These are phyloP conservation scores for Teunomyces tritomae DNA, from an alignment of 805 yeast species.

Conservation along the genomic window DNA sequence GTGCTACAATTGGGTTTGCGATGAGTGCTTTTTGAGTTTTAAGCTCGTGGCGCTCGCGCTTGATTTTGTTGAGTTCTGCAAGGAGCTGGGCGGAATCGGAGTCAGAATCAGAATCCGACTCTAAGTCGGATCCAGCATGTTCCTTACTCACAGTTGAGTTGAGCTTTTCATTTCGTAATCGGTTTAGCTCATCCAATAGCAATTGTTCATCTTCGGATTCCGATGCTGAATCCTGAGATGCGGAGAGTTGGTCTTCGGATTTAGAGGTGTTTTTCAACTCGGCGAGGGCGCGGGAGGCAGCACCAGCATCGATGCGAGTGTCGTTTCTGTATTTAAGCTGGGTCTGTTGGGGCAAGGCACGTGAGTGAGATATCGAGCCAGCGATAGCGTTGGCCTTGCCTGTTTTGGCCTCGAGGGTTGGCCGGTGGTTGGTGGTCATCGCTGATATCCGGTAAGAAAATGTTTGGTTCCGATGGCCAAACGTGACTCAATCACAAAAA, in stretches of 20 bases:
- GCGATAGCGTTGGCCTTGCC: slow-evolving; percentile 31
- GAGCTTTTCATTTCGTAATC: background rate
- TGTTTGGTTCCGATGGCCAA: too few species aligned
- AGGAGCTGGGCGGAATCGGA: slow-evolving; percentile 15
- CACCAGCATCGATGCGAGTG: slow-evolving; percentile 12
- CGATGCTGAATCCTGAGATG: background rate
- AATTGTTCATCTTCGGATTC: slow-evolving; percentile 5
- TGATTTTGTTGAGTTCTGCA: slow-evolving; percentile 19
- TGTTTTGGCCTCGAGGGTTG: slow-evolving; percentile 40
- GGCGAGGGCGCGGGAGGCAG: slow-evolving; percentile 19
- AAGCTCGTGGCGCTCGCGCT: slow-evolving; percentile 10
- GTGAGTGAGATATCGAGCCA: slow-evolving; percentile 35
- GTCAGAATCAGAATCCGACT: slow-evolving; percentile 7
- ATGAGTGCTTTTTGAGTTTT: slow-evolving; percentile 8
- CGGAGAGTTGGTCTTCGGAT: background rate
- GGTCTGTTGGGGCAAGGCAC: slow-evolving; percentile 32
- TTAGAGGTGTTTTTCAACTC: slow-evolving; percentile 19
- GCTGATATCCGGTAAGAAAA: background rate
- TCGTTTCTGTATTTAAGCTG: slow-evolving; percentile 32
- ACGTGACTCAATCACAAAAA: background rate
- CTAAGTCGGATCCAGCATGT: slow-evolving; percentile 4
- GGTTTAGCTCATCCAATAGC: slow-evolving; percentile 3
- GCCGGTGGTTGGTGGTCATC: slow-evolving; percentile 45
- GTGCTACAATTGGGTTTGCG: slow-evolving; percentile 10
- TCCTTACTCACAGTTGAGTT: background rate